Evolutionary conservation across 805 yeast genomes (phyloP), one percentile per base, ranked within the genome.

Genomic region (Myxozyma neotropica): DNA sequence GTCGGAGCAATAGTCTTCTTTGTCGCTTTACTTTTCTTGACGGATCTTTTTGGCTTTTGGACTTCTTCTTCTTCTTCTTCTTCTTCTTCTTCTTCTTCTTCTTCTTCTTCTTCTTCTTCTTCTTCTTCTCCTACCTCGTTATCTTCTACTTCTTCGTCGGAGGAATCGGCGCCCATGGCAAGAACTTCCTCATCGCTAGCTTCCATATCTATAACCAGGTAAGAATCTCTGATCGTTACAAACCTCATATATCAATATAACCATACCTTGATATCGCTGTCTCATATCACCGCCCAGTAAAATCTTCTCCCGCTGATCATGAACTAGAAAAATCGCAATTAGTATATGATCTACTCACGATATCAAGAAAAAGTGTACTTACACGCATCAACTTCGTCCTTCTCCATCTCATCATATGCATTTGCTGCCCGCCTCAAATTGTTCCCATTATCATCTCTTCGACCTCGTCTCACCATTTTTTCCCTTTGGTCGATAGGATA

Each of bases 181-280:
- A 80, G 73, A 66, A 83, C 86, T 61, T 83, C 89, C 62, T 82
- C 86, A 53, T 86, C 88, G 19, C 81, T 78, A 29, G 77, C 75
- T 15, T 75, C 78, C 31, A 53, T 50, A 15, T 72, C 75, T 48
- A 51, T 23, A 51, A 4, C 66, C 15, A 17, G n/a, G 19, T 29
- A 5, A 49, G 19, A 23, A 31, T 26, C 39, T 19, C 24, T 26
- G 23, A 19, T 27, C 57, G 33, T 29, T 29, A n/a, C n/a, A n/a
- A n/a, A 8, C 15, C 45, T 19, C n/a, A 4, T 19, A 12, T 33
- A 19, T 35, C 27, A 21, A 17, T 24, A 5, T 15, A 21, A 27
- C 36, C 21, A 67, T 26, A 59, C 64, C 40, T 26, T 38, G 7
- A 49, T 57, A 69, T 21, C 61, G 56, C 44, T 61, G 65, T 33